A percentile compares a stretch with the other conserved stretches of the same genome.
phyloP scores from a whole-genome alignment of 768 basidiomycete species.

The Kwoniella shandongensis region DNA sequence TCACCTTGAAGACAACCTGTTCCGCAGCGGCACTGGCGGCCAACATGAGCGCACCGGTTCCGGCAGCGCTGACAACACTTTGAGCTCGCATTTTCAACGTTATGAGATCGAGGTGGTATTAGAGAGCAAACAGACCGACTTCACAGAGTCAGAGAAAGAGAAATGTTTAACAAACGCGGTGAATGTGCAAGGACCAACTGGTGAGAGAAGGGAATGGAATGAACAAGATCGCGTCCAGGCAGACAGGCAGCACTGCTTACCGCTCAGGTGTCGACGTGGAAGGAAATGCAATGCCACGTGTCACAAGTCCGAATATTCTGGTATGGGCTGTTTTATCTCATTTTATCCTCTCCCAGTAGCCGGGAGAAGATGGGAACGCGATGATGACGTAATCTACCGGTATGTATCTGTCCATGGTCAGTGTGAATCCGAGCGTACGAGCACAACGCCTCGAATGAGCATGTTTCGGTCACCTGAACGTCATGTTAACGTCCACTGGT shows the following conservation, averaged over 20 bases:
- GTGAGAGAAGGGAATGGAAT: slow-evolving; percentile 10
- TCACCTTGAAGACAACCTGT: slow-evolving; percentile 39
- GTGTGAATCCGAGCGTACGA: too few species aligned
- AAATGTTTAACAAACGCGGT: background rate
- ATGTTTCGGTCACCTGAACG: too few species aligned
- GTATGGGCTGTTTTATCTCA: slow-evolving; percentile 4
- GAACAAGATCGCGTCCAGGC: slow-evolving; percentile 16
- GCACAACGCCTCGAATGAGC: too few species aligned
- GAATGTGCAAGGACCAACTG: background rate
- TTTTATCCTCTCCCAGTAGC: slow-evolving; percentile 5
- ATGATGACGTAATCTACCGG: slow-evolving; percentile 9
- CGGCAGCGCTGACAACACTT: slow-evolving; percentile 36
- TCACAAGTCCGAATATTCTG: slow-evolving; percentile 15
- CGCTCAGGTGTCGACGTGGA: slow-evolving; percentile 19
- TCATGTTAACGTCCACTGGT: background rate
- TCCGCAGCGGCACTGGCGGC: slow-evolving; percentile 37
- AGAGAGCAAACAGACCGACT: background rate
- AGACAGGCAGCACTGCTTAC: background rate
- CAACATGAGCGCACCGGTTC: slow-evolving; percentile 38
- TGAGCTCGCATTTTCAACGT: slow-evolving; percentile 36
- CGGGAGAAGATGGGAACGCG: background rate
- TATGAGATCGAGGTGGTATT: background rate
- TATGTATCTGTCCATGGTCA: background rate
- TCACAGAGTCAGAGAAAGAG: background rate
- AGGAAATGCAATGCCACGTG: background rate